Conservation (phyloP, 2,329 filamentous ascomycete species). For the Mollisia scopiformis region DNA sequence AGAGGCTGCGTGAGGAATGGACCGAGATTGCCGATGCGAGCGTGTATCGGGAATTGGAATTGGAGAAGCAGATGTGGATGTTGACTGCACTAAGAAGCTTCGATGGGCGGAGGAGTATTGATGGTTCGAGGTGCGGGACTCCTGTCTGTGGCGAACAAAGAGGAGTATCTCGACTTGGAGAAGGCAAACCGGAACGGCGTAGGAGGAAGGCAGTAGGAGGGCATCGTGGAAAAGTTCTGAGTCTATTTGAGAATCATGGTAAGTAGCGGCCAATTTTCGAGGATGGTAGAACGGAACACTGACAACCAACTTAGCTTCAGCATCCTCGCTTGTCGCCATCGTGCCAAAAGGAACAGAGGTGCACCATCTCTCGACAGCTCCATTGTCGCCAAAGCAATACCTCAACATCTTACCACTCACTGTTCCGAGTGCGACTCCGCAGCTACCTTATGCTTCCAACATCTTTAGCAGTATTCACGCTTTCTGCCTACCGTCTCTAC, state of each 20-base stretch:
- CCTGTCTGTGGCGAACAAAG: not conserved
- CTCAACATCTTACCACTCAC: slow-evolving; percentile 38
- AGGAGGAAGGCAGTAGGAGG: not conserved
- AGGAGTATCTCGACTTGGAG: too few species aligned
- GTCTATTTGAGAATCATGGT: slow-evolving; percentile 38
- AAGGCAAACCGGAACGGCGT: not conserved
- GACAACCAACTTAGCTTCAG: slow-evolving; percentile 26
- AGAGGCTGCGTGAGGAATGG: slow-evolving; percentile 57
- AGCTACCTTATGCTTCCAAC: slow-evolving; percentile 38
- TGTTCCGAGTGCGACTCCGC: slow-evolving; percentile 40
- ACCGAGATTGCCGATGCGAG: slow-evolving; percentile 47
- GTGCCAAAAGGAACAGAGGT: slow-evolving; percentile 40
- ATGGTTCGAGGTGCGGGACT: not conserved
- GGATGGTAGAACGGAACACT: not conserved
- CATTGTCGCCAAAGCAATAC: slow-evolving; percentile 40
- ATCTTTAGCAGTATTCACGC: slow-evolving; percentile 55
- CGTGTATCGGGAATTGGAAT: slow-evolving; percentile 53
- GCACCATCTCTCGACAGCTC: slow-evolving; percentile 45
- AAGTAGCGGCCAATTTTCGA: not conserved
- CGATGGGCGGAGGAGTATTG: not conserved
- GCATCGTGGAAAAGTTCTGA: not conserved
- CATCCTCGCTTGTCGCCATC: slow-evolving; percentile 36
- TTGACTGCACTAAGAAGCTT: slow-evolving; percentile 51
- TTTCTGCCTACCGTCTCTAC: slow-evolving; percentile 57
- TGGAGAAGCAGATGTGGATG: slow-evolving; percentile 65